phyloP scores from a whole-genome alignment of 2,329 filamentous ascomycete genomes.

The Fusarium sp. region DNA sequence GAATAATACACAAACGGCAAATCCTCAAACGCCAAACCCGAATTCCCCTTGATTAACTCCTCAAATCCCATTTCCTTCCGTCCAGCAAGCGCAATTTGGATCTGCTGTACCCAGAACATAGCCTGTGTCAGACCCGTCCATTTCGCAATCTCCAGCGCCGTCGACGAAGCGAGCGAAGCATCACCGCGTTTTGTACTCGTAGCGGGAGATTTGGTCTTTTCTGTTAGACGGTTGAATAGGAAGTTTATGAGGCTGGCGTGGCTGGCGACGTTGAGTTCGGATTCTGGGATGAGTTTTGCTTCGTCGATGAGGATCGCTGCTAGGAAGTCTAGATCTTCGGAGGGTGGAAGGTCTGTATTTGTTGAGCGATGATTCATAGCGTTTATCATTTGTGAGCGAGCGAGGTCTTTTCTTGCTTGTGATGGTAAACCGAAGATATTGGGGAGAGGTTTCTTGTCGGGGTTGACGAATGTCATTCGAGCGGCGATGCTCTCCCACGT shows the following conservation, averaged over 20 bases:
- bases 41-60: constrained; percentile 27
- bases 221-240: constrained; percentile 5
- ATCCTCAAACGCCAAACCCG: constrained; percentile 41
- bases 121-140: constrained; percentile 36
- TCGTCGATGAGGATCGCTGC: constrained; percentile 37
- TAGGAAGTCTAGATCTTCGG: constrained; percentile 34
- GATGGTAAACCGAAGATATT: constrained; percentile 39
- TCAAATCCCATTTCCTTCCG: constrained; percentile 17
- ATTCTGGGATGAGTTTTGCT: constrained; percentile 22
- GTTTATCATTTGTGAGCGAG: constrained; percentile 32
- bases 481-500: constrained; percentile 43
- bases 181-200: not conserved
- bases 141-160: constrained; percentile 28
- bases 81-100: constrained; percentile 26
- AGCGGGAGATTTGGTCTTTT: not conserved
- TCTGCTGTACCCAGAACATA: constrained; percentile 45
- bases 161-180: constrained; percentile 11
- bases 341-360: constrained; percentile 4
- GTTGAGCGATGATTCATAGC: constrained; percentile 13
- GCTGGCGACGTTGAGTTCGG: constrained; percentile 24
- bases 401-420: constrained; percentile 18
- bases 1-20: constrained; percentile 44
- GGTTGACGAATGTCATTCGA: constrained; percentile 40
- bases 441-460: constrained; percentile 43
- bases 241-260: constrained; percentile 31